phyloP scores from a whole-genome alignment of 2,329 filamentous ascomycete genomes.

The Cercospora zeae-maydis region DNA sequence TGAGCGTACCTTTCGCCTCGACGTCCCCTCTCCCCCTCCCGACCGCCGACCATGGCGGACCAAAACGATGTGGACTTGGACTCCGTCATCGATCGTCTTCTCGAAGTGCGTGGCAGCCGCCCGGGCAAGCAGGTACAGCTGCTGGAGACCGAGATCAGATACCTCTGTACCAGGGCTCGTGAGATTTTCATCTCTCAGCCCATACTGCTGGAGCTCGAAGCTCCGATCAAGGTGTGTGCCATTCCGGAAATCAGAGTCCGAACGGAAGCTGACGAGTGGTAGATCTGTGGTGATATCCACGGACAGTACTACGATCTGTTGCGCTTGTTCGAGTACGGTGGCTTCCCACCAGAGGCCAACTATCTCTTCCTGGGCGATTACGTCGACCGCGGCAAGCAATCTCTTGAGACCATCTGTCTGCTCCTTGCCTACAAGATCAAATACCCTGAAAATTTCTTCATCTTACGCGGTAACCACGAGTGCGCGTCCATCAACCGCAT shows the following conservation, averaged over 20 bases:
- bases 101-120: conserved; percentile 95
- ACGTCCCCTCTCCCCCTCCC: conserved; percentile 11
- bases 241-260: neutral
- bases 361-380: conserved; percentile 99
- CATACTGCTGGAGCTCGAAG: conserved; percentile 94
- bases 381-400: conserved; percentile 98
- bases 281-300: conserved; percentile 99
- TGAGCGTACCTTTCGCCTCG: conserved; percentile 23
- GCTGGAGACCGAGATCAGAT: conserved; percentile 92
- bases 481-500: conserved; percentile 98
- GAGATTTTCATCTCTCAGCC: conserved; percentile 99
- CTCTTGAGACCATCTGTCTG: conserved; percentile 95
- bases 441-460: conserved; percentile 99
- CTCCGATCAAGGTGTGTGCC: conserved; percentile 86
- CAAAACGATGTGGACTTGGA: conserved; percentile 93
- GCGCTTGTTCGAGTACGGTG: conserved; percentile 95
- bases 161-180: conserved; percentile 94
- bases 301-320: conserved; percentile 98
- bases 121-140: conserved; percentile 98
- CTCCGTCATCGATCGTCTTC: conserved; percentile 96
- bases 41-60: conserved; percentile 61
- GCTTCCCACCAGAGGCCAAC: conserved; percentile 97
- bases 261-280: conserved; percentile 24
- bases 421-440: conserved; percentile 99
- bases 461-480: conserved; percentile 97